These are phyloP conservation scores for Pisolithus thermaeus DNA, from an alignment of 1,284 basidiomycete species.

Conservation along the genomic window DNA sequence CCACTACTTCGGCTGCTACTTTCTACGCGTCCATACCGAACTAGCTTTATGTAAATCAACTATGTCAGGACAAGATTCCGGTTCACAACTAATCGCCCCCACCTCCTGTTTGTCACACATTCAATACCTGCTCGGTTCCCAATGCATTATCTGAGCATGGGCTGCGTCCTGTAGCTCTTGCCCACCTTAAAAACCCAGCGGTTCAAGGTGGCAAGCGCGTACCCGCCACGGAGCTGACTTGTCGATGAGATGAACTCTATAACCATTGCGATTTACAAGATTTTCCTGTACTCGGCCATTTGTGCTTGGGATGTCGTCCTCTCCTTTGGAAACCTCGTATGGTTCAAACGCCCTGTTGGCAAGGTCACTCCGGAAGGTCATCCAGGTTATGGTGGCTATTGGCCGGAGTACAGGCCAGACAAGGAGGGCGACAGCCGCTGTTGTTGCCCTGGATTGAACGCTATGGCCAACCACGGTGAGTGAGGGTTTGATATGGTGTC, in stretches of 20 bases:
- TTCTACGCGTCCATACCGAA: too few relatives aligned
- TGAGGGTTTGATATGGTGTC: neutral
- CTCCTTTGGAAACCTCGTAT: slow-evolving; percentile 49
- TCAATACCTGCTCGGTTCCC: neutral
- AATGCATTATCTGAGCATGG: neutral
- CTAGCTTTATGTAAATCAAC: too few relatives aligned
- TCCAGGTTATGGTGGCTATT: slow-evolving; percentile 54
- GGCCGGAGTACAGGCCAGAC: slow-evolving; percentile 61
- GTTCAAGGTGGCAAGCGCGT: too few relatives aligned
- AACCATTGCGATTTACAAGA: neutral
- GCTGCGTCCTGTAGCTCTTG: too few relatives aligned
- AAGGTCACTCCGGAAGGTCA: slow-evolving; percentile 49
- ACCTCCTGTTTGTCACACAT: neutral
- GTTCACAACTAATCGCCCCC: too few relatives aligned
- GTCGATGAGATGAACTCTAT: neutral
- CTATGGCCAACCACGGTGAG: slow-evolving; percentile 68
- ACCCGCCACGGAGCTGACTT: too few relatives aligned
- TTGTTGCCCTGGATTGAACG: slow-evolving; percentile 66
- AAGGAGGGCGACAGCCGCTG: slow-evolving; percentile 58
- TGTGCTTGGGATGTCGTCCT: slow-evolving; percentile 50
- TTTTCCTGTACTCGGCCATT: slow-evolving; percentile 16
- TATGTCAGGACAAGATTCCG: too few relatives aligned
- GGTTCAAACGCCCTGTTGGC: slow-evolving; percentile 42
- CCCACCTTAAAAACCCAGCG: too few relatives aligned
- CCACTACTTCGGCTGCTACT: too few relatives aligned